Conservation (phyloP, 768 basidiomycete species). For the Termitomyces sp. region DNA sequence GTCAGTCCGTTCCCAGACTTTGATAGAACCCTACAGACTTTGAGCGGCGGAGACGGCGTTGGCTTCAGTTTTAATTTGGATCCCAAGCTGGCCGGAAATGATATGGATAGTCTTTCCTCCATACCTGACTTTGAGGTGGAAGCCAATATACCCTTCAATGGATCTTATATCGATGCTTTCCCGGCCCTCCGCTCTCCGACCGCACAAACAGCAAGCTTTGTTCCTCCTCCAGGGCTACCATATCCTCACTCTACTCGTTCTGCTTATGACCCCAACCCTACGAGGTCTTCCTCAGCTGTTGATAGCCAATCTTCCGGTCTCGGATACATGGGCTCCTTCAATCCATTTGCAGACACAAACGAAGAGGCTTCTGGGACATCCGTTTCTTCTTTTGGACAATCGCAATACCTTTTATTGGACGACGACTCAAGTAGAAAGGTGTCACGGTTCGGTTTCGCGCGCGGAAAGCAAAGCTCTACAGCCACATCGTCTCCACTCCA, state of each 20-base stretch:
- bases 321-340: constrained; percentile 70
- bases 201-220: constrained; percentile 26
- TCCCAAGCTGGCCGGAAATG: constrained; percentile 59
- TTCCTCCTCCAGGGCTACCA: constrained; percentile 48
- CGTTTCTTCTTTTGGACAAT: constrained; percentile 24
- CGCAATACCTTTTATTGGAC: constrained; percentile 37
- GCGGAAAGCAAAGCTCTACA: constrained; percentile 58
- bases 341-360: constrained; percentile 65
- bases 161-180: constrained; percentile 66
- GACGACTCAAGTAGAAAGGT: constrained; percentile 61
- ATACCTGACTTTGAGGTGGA: constrained; percentile 49
- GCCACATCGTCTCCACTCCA: constrained; percentile 55
- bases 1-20: constrained; percentile 83
- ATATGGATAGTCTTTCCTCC: constrained; percentile 30
- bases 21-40: constrained; percentile 73
- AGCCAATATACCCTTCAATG: constrained; percentile 51
- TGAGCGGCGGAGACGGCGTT: constrained; percentile 58
- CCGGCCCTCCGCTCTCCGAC: constrained; percentile 46
- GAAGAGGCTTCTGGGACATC: constrained; percentile 40
- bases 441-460: constrained; percentile 78
- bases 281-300: constrained; percentile 27
- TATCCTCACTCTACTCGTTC: constrained; percentile 44
- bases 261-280: constrained; percentile 48
- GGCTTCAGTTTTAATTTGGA: constrained; percentile 88
- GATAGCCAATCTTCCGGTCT: constrained; percentile 43